These are phyloP conservation scores for Saussurea involucrata DNA, from an alignment of 129 eudicot species.

Conservation along the genomic window DNA sequence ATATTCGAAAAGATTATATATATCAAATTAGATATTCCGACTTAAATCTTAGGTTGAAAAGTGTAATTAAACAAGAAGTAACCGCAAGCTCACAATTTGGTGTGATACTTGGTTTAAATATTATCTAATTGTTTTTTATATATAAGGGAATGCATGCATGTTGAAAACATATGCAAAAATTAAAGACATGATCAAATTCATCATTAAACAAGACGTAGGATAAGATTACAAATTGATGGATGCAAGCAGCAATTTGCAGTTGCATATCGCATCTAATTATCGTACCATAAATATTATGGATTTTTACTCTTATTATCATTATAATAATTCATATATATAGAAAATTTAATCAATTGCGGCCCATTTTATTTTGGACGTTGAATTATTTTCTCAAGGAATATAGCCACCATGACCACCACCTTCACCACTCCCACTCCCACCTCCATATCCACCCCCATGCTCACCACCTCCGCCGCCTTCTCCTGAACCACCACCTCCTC, in stretches of 20 bases:
- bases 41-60: too few species aligned
- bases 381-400: not conserved
- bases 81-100: not conserved
- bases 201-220: not conserved
- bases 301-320: not conserved
- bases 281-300: not conserved
- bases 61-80: not conserved
- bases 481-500: not conserved
- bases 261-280: not conserved
- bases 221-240: not conserved
- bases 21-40: too few species aligned
- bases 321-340: not conserved
- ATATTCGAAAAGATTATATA: too few species aligned
- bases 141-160: not conserved
- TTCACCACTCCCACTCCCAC: not conserved
- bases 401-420: not conserved
- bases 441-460: not conserved
- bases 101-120: not conserved
- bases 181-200: not conserved
- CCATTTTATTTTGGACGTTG: not conserved
- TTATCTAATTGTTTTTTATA: not conserved
- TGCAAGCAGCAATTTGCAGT: not conserved
- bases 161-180: not conserved
- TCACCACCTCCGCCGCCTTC: not conserved
- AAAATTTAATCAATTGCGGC: not conserved